Percentiles rank a stretch among this genome's conserved stretches.
Evolutionary conservation across 371 early-diverging fungal genomes (phyloP).

Genomic region (Mortierella sp.): DNA sequence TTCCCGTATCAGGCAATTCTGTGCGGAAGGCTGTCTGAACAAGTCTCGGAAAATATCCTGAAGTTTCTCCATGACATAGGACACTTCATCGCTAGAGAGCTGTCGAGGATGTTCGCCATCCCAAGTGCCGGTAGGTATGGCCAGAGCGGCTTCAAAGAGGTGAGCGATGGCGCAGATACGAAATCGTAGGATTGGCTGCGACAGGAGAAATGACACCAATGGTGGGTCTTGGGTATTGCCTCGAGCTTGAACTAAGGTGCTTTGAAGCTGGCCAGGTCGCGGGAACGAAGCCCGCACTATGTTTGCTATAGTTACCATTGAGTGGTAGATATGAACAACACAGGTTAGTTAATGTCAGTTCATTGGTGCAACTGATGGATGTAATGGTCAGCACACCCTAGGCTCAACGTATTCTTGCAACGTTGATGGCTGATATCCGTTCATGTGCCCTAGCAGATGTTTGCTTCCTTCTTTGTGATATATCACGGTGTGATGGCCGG

Average conservation of each 20-base stretch:
- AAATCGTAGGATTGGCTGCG: slow-evolving; percentile 31
- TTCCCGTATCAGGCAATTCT: slow-evolving; percentile 9
- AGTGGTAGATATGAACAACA: neutral
- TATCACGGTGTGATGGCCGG: neutral
- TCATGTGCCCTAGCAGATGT: neutral
- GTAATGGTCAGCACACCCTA: neutral
- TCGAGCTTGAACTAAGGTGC: slow-evolving; percentile 2
- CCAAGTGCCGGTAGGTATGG: slow-evolving; percentile 10
- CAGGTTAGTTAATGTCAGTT: neutral
- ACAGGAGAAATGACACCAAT: slow-evolving; percentile 11
- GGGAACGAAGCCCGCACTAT: slow-evolving; percentile 24
- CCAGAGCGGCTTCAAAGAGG: slow-evolving; percentile 31
- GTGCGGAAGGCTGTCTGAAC: slow-evolving; percentile 15
- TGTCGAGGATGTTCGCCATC: slow-evolving; percentile 19
- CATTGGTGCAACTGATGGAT: neutral
- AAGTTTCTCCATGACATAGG: slow-evolving; percentile 34
- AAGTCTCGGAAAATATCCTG: slow-evolving; percentile 24
- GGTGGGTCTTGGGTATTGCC: slow-evolving; percentile 6
- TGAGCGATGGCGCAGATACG: slow-evolving; percentile 35
- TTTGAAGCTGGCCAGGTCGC: slow-evolving; percentile 18
- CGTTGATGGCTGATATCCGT: neutral
- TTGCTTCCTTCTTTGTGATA: neutral
- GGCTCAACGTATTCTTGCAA: neutral
- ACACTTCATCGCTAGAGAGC: slow-evolving; percentile 14
- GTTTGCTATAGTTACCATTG: slow-evolving; percentile 5